A percentile compares a stretch with the other conserved stretches of the same genome.
Conservation (phyloP, 2,329 filamentous ascomycete genomes). For the Malbranchea cinnamomea region DNA sequence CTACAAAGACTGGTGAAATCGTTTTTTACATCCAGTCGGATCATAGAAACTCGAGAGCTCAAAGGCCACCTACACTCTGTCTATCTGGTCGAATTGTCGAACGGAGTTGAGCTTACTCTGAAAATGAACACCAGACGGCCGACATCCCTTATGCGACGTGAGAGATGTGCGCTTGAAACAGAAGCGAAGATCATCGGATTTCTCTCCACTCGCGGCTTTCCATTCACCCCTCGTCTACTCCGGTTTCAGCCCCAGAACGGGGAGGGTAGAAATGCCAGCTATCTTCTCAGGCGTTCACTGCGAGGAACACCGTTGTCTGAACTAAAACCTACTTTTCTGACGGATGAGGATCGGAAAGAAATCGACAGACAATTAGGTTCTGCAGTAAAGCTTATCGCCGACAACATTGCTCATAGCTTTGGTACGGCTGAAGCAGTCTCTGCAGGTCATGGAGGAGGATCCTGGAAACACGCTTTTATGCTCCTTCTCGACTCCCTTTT, state of each 20-base stretch:
- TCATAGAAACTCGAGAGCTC: constrained; percentile 15
- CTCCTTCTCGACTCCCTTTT: constrained; percentile 37
- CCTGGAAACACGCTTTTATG: constrained; percentile 40
- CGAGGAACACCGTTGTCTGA: constrained; percentile 20
- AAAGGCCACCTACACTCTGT: constrained; percentile 23
- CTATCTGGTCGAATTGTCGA: constrained; percentile 23
- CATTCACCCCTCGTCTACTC: constrained; percentile 24
- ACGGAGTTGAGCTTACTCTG: constrained; percentile 22
- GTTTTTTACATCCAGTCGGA: constrained; percentile 18
- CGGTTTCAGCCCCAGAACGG: constrained; percentile 20
- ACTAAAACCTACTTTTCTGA: constrained; percentile 16
- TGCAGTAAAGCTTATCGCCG: constrained; percentile 27
- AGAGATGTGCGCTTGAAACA: constrained; percentile 24
- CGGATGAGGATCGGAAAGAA: constrained; percentile 15
- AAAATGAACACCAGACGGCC: constrained; percentile 22
- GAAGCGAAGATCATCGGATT: constrained; percentile 26
- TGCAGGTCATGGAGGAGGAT: constrained; percentile 28
- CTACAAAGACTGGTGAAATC: constrained; percentile 8
- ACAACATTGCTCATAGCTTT: constrained; percentile 34
- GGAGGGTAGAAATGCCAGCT: constrained; percentile 18
- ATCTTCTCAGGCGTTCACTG: constrained; percentile 24
- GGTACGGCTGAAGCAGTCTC: constrained; percentile 36
- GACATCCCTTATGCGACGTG: constrained; percentile 25
- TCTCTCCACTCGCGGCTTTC: constrained; percentile 18
- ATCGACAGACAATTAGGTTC: constrained; percentile 23